Conservation (phyloP, 345 rosid genomes). For the Hibiscus trionum region DNA sequence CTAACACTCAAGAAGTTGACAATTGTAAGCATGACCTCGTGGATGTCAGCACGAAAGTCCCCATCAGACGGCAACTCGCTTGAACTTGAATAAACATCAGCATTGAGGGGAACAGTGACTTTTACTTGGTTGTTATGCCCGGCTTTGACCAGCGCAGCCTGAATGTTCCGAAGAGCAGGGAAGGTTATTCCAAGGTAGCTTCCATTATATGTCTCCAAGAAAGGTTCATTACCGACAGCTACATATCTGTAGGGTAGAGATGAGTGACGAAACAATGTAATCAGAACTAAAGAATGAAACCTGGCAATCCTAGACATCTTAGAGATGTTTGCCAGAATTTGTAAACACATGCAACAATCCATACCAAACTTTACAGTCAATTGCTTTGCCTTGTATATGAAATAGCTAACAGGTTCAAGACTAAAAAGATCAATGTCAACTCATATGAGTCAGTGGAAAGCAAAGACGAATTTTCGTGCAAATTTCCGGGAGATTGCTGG, state of each 20-base stretch:
- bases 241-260: conserved; percentile 52
- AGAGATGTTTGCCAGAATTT: too few species aligned
- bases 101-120: conserved; percentile 74
- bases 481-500: neutral
- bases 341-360: neutral
- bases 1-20: conserved; percentile 65
- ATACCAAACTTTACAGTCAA: neutral
- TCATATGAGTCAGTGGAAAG: neutral
- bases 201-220: conserved; percentile 69
- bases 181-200: conserved; percentile 51
- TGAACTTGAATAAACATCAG: conserved; percentile 63
- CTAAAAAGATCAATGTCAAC: neutral
- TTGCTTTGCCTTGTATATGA: neutral
- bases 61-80: conserved; percentile 64
- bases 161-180: conserved; percentile 77
- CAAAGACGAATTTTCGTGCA: neutral
- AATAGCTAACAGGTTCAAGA: neutral
- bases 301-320: neutral
- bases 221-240: conserved; percentile 96
- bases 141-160: conserved; percentile 72
- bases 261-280: neutral
- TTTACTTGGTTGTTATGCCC: conserved; percentile 66
- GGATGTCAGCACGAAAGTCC: conserved; percentile 78
- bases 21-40: conserved; percentile 58
- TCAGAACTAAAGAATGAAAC: neutral